Evolutionary conservation across 192 early-diverging fungal species (phyloP).

Genomic region (Bifiguratus adelaidae): DNA sequence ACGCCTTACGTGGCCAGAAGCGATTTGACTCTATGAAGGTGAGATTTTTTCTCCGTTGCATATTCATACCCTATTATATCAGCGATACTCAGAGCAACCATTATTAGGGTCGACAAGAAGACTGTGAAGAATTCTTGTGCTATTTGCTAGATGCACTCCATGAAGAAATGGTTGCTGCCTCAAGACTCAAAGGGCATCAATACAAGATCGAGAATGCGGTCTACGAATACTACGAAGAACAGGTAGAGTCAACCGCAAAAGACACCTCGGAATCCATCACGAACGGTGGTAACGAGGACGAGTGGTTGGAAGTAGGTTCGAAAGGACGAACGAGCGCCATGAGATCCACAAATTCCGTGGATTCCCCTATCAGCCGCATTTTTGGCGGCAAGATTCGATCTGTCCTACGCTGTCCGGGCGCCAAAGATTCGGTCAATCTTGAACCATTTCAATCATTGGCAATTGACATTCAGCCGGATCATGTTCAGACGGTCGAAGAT

Average conservation of each 20-base stretch:
- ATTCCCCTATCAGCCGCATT: slow-evolving; percentile 75
- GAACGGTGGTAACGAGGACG: slow-evolving; percentile 28
- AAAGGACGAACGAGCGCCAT: slow-evolving; percentile 68
- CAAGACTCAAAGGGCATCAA: background rate
- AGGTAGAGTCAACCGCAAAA: background rate
- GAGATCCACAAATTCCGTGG: slow-evolving; percentile 45
- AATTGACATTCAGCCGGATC: slow-evolving; percentile 67
- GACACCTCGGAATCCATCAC: slow-evolving; percentile 3
- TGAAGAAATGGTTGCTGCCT: slow-evolving; percentile 64
- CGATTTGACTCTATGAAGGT: slow-evolving; percentile 73
- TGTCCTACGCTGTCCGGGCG: slow-evolving; percentile 55
- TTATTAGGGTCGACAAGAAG: slow-evolving; percentile 78
- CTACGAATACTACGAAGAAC: background rate
- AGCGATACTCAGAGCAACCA: background rate
- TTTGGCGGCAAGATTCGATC: slow-evolving; percentile 81
- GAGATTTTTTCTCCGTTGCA: slow-evolving; percentile 4
- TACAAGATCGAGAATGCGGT: slow-evolving; percentile 2
- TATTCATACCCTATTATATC: slow-evolving; percentile 9
- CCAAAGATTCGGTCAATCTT: slow-evolving; percentile 69
- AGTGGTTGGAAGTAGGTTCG: slow-evolving; percentile 86
- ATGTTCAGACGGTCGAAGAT: slow-evolving; percentile 73
- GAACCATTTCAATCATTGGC: slow-evolving; percentile 86
- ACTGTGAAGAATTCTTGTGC: slow-evolving; percentile 93
- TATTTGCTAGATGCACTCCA: slow-evolving; percentile 91
- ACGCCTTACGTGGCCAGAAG: slow-evolving; percentile 68